phyloP scores from a whole-genome alignment of 129 eudicot genomes.

The Pittosporum tobira region DNA sequence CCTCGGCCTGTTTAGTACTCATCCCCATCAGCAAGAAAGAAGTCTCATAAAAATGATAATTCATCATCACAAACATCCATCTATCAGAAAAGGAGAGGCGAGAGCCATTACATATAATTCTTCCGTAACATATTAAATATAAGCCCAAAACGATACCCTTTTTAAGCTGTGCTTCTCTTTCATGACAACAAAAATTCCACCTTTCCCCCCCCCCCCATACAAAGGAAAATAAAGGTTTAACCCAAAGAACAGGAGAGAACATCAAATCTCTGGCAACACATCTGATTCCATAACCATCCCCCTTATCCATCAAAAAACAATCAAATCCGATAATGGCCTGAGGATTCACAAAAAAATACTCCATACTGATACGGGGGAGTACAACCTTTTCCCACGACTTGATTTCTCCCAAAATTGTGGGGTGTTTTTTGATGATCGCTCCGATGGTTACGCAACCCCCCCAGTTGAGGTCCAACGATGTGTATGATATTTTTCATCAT shows the following conservation, averaged over 20 bases:
- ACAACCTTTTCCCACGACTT: neutral
- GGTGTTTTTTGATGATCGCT: neutral
- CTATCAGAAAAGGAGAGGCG: too few species aligned
- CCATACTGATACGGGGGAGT: neutral
- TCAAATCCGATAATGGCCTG: too few species aligned
- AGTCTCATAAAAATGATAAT: too few species aligned
- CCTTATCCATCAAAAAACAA: neutral
- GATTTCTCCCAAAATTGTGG: slow-evolving; percentile 6
- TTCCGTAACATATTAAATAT: too few species aligned
- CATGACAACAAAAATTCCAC: neutral
- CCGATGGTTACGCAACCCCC: too few species aligned
- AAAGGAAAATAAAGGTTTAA: slow-evolving; percentile 3
- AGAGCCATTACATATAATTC: slow-evolving; percentile 2
- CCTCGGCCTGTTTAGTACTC: too few species aligned
- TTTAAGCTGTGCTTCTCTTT: neutral
- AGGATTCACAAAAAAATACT: too few species aligned
- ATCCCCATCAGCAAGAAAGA: too few species aligned
- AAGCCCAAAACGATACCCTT: too few species aligned
- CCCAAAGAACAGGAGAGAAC: slow-evolving; percentile 16
- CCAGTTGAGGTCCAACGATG: slow-evolving; percentile 1
- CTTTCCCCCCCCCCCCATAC: neutral
- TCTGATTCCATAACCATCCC: too few species aligned
- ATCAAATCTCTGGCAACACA: slow-evolving; percentile 12
- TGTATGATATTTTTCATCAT: slow-evolving; percentile 8
- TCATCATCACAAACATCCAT: too few species aligned